Percentiles rank a stretch among this genome's conserved stretches.
These are phyloP conservation scores for Brassica rapa DNA, from an alignment of 345 rosid genomes.

Conservation along the genomic window DNA sequence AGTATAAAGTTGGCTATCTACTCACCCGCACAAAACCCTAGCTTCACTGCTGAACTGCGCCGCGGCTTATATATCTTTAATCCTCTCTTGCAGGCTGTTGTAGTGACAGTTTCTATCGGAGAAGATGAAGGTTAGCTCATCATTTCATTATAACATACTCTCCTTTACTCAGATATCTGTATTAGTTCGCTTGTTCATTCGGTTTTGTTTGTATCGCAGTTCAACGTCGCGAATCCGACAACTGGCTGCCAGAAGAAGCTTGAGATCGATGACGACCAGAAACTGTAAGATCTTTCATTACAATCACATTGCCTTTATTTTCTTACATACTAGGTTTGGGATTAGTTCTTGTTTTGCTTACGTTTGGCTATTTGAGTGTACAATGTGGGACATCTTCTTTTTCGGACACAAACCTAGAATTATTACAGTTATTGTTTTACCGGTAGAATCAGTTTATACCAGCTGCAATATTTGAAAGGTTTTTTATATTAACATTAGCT, in stretches of 20 bases:
- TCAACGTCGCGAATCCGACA: slow-evolving; percentile 56
- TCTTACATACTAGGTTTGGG: background rate
- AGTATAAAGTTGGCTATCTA: slow-evolving; percentile 3
- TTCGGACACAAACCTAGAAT: background rate
- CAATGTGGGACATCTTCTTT: background rate
- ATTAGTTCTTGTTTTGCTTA: background rate
- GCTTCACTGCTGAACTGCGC: slow-evolving; percentile 4
- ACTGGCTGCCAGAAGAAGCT: slow-evolving; percentile 64
- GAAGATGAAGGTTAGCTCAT: slow-evolving; percentile 39
- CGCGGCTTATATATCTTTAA: background rate
- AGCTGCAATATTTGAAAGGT: background rate
- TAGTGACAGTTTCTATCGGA: slow-evolving; percentile 12
- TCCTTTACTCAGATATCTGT: background rate
- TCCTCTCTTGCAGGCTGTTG: slow-evolving; percentile 7
- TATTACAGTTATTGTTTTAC: background rate
- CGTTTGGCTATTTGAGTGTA: background rate
- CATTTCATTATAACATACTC: background rate
- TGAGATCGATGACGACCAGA: slow-evolving; percentile 57
- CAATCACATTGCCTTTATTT: background rate
- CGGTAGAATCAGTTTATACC: background rate
- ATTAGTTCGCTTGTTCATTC: background rate
- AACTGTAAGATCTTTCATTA: slow-evolving; percentile 42
- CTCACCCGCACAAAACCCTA: slow-evolving; percentile 20
- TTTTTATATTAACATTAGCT: background rate
- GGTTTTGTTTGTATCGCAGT: slow-evolving; percentile 32